phyloP scores from a whole-genome alignment of 2,329 filamentous ascomycete species.

The Xylariaceae sp. region DNA sequence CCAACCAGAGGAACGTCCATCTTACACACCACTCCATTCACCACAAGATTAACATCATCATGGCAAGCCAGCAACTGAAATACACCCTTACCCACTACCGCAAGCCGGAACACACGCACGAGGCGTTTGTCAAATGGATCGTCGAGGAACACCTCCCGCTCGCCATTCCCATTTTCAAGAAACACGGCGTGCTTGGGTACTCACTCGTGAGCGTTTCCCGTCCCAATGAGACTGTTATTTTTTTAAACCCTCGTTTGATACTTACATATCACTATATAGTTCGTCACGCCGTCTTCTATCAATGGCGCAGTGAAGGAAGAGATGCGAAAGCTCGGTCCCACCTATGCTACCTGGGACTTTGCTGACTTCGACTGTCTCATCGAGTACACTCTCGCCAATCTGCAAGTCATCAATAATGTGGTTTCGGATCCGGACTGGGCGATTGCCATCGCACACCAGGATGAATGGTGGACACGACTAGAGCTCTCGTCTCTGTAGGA shows the following conservation, averaged over 20 bases:
- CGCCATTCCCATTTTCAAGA: conserved; percentile 41
- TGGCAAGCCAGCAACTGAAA: conserved; percentile 30
- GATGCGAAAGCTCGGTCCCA: conserved; percentile 23
- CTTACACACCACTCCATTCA: too few relatives aligned
- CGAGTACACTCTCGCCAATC: conserved; percentile 37
- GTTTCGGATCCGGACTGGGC: conserved; percentile 39
- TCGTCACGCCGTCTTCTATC: conserved; percentile 32
- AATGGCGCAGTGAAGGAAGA: conserved; percentile 32
- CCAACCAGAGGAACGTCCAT: too few relatives aligned
- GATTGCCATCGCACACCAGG: conserved; percentile 36
- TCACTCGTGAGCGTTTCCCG: conserved; percentile 34
- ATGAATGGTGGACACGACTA: conserved; percentile 41
- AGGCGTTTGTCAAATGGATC: conserved; percentile 43
- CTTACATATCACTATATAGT: conserved; percentile 20
- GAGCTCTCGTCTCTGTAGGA: conserved; percentile 37
- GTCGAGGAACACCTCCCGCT: conserved; percentile 39
- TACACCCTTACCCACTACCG: conserved; percentile 42
- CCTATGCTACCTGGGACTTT: conserved; percentile 29
- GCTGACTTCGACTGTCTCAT: conserved; percentile 42
- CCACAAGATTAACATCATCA: too few relatives aligned
- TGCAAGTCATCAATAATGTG: conserved; percentile 32
- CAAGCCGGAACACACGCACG: conserved; percentile 39
- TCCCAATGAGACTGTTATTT: too few relatives aligned
- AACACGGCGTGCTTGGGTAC: conserved; percentile 35
- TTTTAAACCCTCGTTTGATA: too few relatives aligned